Base-by-base conservation (phyloP, 2,329 filamentous ascomycete genomes). In the Kalmusia sp. region DNA sequence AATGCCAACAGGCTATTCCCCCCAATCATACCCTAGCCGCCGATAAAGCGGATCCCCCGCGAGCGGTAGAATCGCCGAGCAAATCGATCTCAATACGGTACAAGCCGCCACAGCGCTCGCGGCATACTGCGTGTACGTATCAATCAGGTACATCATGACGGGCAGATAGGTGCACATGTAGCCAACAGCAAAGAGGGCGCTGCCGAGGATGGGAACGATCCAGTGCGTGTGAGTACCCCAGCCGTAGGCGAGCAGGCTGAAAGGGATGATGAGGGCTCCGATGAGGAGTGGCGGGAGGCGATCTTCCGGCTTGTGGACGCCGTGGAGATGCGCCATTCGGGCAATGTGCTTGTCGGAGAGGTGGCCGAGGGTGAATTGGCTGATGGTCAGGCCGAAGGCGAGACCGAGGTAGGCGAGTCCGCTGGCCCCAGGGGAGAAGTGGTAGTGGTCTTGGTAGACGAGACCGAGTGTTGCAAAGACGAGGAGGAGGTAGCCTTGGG, bases 101-200 rank as follows among this genome's bases (percentile, higher is more conserved):
- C 70, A 61, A 3, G 72, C 70, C 4, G 65, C 72, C 57, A 75
- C 58, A 0, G 73, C 74, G 37, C 63, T 69, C 8, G 73, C 74
- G 3, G 73, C 70, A 48, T 70, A 73, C 21, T 65, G 49, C n/a
- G 67, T 70, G 54, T 74, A 76, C 1, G 68, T 62, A 51, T 76
- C 74, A 14, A 76, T 70, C 4, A 77, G 58, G 50, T 76, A 76
- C 49, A 45, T 62, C 59, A 67, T 68, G 28, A 73, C 56, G 7
- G 49, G 49, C 21, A 51, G 12, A 21, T 25, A 51, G 25, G 25
- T 51, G 24, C 31, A 51, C 49, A 51, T 51, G 28, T 34, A 34
- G 15, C 49, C 49, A 6, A 51, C 15, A 7, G 49, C 38, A 19
- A 51, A 34, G 4, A 51, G 11, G 4, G 25, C 49, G 28, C 49